Base-by-base conservation (phyloP, 148 eudicot genomes). In the Camellia japonica region DNA sequence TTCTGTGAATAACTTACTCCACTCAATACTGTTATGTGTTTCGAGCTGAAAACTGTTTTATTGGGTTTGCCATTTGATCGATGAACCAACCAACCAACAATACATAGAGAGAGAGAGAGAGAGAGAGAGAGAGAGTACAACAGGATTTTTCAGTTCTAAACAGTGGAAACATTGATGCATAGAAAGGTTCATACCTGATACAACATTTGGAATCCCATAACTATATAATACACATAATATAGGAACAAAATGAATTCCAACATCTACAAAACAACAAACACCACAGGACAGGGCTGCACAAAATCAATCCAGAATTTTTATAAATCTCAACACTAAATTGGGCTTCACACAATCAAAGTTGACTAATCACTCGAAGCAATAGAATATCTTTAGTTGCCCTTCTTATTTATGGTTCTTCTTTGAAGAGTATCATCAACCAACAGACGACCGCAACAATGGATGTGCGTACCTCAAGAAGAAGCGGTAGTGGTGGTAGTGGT, bases 391-490 rank as follows among this genome's bases (percentile, higher is more conserved):
- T 46, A 62, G 15, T 46, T 76, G 56, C 80, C 46, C 84, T 42
- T 71, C 63, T 82, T 82, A 78, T 76, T 81, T 74, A 56, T 68
- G 75, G 42, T 75, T 74, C 69, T 74, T 65, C 8, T 38, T 11
- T 52, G 55, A 73, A 41, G 67, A 30, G 59, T 46, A 49, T 54
- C 74, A 46, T 42, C 69, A 69, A 81, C 56, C 49, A 49, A n/a
- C 0, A 19, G 60, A 42, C 47, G 38, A 9, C 30, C 19, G 15
- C 18, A n/a, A 20, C 12, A 51, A 6, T 18, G 15, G n/a, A 30
- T 43, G 1, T n/a, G 41, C 62, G 42, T 46, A 71, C 64, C 80
- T 90, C 74, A 91, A 70, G 87, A 86, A 46, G 92, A 77, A 20
- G 91, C 83, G 15, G 78, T 59, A 3, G 68, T 58, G 5, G 79